phyloP scores from a whole-genome alignment of 768 basidiomycete genomes.

The Boletus edulis region DNA sequence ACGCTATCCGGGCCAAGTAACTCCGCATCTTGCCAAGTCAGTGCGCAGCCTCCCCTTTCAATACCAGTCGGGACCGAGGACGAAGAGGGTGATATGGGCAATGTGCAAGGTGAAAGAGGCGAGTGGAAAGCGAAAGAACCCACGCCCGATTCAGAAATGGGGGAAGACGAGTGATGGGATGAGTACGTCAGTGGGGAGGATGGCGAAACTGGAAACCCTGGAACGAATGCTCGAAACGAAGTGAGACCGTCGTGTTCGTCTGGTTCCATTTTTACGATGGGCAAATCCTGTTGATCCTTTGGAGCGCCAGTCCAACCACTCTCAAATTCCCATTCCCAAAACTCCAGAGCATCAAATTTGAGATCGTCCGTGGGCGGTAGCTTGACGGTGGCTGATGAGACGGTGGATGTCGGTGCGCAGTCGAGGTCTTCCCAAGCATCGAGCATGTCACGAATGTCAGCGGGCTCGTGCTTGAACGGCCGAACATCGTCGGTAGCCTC shows the following conservation, averaged over 20 bases:
- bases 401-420: slow-evolving; percentile 25
- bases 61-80: slow-evolving; percentile 10
- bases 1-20: slow-evolving; percentile 46
- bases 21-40: slow-evolving; percentile 44
- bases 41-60: slow-evolving; percentile 19
- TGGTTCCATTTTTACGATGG: slow-evolving; percentile 39
- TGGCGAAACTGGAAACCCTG: slow-evolving; percentile 13
- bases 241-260: slow-evolving; percentile 37
- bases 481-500: slow-evolving; percentile 27
- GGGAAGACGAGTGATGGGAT: slow-evolving; percentile 19
- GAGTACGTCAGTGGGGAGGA: slow-evolving; percentile 19
- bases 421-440: slow-evolving; percentile 73
- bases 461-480: slow-evolving; percentile 55
- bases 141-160: slow-evolving; percentile 15
- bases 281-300: slow-evolving; percentile 19
- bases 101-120: slow-evolving; percentile 13
- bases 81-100: slow-evolving; percentile 4
- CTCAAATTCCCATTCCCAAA: slow-evolving; percentile 37
- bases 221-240: slow-evolving; percentile 1
- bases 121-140: slow-evolving; percentile 14
- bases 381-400: slow-evolving; percentile 30
- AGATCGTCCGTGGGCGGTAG: slow-evolving; percentile 35
- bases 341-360: slow-evolving; percentile 42
- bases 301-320: slow-evolving; percentile 20
- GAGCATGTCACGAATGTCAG: slow-evolving; percentile 61